A percentile compares a stretch with the other conserved stretches of the same genome.
These are phyloP conservation scores for Tillandsia fasciculata DNA, from an alignment of 176 grass and related monocot species.

Conservation along the genomic window DNA sequence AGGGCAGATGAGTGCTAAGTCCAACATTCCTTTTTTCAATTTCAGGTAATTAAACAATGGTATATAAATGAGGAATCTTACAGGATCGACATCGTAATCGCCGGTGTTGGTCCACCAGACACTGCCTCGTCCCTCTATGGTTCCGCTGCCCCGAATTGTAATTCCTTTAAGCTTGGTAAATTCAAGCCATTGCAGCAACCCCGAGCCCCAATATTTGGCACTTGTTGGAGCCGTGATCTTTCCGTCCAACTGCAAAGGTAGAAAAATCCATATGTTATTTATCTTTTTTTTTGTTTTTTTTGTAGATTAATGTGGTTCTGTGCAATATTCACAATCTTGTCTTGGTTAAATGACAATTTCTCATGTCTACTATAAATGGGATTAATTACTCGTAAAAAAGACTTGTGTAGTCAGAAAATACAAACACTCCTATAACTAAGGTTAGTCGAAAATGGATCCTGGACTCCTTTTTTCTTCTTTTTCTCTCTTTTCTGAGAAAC, in stretches of 20 bases:
- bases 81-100: slow-evolving; percentile 35
- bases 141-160: slow-evolving; percentile 73
- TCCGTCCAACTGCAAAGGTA: slow-evolving; percentile 65
- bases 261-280: slow-evolving; percentile 2
- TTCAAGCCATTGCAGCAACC: slow-evolving; percentile 85
- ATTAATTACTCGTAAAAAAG: too few relatives aligned
- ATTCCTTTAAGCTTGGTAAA: slow-evolving; percentile 91
- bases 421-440: too few relatives aligned
- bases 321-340: too few relatives aligned
- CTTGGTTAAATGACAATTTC: too few relatives aligned
- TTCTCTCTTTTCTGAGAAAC: too few relatives aligned
- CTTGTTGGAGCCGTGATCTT: slow-evolving; percentile 73
- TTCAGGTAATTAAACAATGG: background rate
- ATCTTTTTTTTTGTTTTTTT: background rate
- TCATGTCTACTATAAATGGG: too few relatives aligned
- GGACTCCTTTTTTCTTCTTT: too few relatives aligned
- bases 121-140: slow-evolving; percentile 76
- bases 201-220: slow-evolving; percentile 60
- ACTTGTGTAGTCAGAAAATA: too few relatives aligned
- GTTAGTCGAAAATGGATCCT: too few relatives aligned
- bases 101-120: slow-evolving; percentile 71
- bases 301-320: too few relatives aligned
- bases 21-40: background rate
- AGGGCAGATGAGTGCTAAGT: too few relatives aligned
- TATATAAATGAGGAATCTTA: slow-evolving; percentile 19